A percentile compares a stretch with the other conserved stretches of the same genome.
Evolutionary conservation across 2,329 filamentous ascomycete genomes (phyloP).

Genomic region (Phyllosticta paracitricarpa): DNA sequence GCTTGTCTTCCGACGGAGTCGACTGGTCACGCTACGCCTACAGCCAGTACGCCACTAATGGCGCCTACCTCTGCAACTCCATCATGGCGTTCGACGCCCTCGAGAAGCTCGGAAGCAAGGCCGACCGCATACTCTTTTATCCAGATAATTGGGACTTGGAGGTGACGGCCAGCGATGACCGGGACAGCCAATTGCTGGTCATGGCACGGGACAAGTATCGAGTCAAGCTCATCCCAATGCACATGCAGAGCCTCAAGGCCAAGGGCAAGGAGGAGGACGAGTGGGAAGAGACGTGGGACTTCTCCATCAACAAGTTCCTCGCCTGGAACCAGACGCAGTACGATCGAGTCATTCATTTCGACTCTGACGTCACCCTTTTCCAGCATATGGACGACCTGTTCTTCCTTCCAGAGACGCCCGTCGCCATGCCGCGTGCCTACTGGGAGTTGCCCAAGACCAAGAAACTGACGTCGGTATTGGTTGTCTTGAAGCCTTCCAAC

Average conservation of each 20-base stretch:
- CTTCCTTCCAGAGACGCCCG: conserved; percentile 48
- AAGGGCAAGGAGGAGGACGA: background rate
- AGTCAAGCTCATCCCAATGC: conserved; percentile 40
- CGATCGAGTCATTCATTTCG: conserved; percentile 45
- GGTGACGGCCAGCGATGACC: conserved; percentile 20
- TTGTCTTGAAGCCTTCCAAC: conserved; percentile 51
- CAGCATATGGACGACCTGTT: conserved; percentile 61
- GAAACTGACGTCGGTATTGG: conserved; percentile 48
- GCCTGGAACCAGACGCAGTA: conserved; percentile 60
- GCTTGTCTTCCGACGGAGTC: conserved; percentile 12
- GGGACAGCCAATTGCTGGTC: conserved; percentile 37
- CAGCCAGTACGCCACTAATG: conserved; percentile 34
- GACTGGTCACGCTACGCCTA: conserved; percentile 34
- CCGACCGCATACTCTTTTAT: conserved; percentile 37
- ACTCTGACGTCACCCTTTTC: conserved; percentile 56
- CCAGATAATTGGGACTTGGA: conserved; percentile 30
- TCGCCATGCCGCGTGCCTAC: conserved; percentile 63
- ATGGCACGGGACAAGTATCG: conserved; percentile 41
- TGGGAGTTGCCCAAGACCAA: conserved; percentile 44
- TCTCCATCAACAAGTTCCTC: conserved; percentile 57
- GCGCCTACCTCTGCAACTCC: conserved; percentile 33
- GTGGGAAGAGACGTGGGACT: conserved; percentile 43
- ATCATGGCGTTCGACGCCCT: conserved; percentile 37
- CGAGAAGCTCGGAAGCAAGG: conserved; percentile 31
- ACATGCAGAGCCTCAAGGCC: conserved; percentile 28